phyloP scores from a whole-genome alignment of 106 monocot genomes.

The Agapanthus africanus region DNA sequence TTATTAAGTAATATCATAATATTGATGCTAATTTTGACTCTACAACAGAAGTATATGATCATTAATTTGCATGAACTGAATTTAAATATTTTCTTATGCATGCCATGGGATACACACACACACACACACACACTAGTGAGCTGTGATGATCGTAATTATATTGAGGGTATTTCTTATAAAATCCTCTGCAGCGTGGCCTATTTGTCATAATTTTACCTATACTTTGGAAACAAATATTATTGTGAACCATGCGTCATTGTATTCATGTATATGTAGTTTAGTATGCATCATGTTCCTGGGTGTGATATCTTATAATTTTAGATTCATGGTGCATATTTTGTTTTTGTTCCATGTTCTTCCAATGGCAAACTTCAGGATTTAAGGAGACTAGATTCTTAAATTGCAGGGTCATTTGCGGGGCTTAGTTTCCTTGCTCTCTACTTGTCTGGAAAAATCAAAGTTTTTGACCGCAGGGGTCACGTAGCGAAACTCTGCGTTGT shows the following conservation, averaged over 20 bases:
- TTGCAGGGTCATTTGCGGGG: constrained; percentile 74
- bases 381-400: background rate
- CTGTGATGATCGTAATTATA: too few species aligned
- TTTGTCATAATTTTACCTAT: background rate
- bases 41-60: background rate
- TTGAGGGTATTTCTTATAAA: too few species aligned
- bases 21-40: background rate
- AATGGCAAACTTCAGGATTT: too few species aligned
- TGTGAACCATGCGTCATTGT: background rate
- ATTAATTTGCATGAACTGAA: background rate
- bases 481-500: constrained; percentile 63
- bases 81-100: background rate
- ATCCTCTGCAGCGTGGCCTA: background rate
- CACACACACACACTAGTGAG: too few species aligned
- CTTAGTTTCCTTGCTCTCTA: constrained; percentile 57
- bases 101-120: background rate
- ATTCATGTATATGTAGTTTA: too few species aligned
- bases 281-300: background rate
- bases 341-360: background rate
- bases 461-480: constrained; percentile 60
- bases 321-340: background rate
- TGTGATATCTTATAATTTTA: background rate
- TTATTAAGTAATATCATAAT: background rate
- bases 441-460: constrained; percentile 55
- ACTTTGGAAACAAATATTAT: background rate